Conservation (phyloP, 192 early-diverging fungal species). For the Spizellomyces sp. region DNA sequence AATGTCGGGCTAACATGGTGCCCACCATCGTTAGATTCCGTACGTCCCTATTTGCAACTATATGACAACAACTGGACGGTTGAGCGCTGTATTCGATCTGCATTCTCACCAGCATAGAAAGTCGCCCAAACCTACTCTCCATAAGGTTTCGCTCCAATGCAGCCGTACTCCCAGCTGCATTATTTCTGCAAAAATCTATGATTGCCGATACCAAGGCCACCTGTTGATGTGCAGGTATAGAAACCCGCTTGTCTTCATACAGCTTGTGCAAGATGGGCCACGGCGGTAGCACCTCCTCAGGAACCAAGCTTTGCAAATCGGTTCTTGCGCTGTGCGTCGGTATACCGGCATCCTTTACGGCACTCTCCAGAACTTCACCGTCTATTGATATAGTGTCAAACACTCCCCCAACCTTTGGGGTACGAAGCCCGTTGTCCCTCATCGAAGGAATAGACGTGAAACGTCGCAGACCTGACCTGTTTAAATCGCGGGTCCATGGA, state of each 20-base stretch:
- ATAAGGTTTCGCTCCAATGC: background rate
- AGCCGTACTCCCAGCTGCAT: background rate
- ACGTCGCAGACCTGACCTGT: too few species aligned
- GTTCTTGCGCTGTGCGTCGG: too few species aligned
- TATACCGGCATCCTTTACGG: too few species aligned
- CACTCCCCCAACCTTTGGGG: too few species aligned
- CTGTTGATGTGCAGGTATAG: constrained; percentile 3
- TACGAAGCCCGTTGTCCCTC: too few species aligned
- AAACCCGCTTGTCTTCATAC: background rate
- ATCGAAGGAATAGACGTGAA: too few species aligned
- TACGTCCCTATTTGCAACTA: constrained; percentile 16
- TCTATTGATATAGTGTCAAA: too few species aligned
- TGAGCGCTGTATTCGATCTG: too few species aligned
- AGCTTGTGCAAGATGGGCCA: background rate
- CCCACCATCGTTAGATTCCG: constrained; percentile 7
- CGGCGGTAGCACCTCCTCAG: background rate
- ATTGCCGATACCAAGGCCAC: background rate
- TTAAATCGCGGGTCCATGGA: too few species aligned
- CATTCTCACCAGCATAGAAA: background rate
- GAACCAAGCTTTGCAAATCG: too few species aligned
- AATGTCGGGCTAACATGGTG: constrained; percentile 9
- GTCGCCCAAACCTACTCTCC: background rate
- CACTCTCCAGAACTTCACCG: too few species aligned
- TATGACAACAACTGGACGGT: background rate
- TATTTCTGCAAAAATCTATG: background rate